Base-by-base conservation (phyloP, 805 yeast species). In the Schwanniomyces yamadae region DNA sequence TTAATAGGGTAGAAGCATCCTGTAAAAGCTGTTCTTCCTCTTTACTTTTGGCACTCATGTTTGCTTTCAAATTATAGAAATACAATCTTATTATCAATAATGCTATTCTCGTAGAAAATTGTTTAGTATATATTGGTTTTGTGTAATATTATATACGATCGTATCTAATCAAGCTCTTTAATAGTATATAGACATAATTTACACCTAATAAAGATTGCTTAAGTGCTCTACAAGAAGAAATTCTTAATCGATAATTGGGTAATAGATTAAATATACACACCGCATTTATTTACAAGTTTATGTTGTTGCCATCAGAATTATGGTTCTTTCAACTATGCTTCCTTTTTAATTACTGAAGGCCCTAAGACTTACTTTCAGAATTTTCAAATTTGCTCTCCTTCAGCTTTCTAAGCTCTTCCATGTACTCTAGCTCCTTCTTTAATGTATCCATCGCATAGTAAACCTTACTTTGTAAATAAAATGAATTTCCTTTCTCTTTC, bases 401-500 rank as follows among this genome's bases (percentile, higher is more conserved):
- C 33, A 51, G 49, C 36, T 61, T 46, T 44, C 58, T 57, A 35
- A 64, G 33, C 47, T 73, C 75, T 45, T 77, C 74, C 39, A 75
- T 59, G 42, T 71, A 79, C 38, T 80, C 80, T 32, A 88, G 51
- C 59, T 93, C 98, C 54, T 79, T 77, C 58, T 83, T 81, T 48
- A 93, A 69, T 43, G 96, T 74, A 59, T 93, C 98, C 77, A 89
- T 85, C 16, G 99, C 97, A 61, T 96, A 78, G 61, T 78, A 89
- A 16, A 93, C 91, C 66, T 93, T 93, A 35, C 93, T 82, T 57
- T 93, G 99, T 34, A 93, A 58, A 55, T 91, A 93, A 57, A 93
- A 91, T 27, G 95, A 84, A 28, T 95, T 96, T n/a, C 96, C 95
- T 61, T 89, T 88, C 42, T 90, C 97, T 60, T 87, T 88, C 19